phyloP scores from a whole-genome alignment of 768 basidiomycete genomes.

The Pleurotus djamor region DNA sequence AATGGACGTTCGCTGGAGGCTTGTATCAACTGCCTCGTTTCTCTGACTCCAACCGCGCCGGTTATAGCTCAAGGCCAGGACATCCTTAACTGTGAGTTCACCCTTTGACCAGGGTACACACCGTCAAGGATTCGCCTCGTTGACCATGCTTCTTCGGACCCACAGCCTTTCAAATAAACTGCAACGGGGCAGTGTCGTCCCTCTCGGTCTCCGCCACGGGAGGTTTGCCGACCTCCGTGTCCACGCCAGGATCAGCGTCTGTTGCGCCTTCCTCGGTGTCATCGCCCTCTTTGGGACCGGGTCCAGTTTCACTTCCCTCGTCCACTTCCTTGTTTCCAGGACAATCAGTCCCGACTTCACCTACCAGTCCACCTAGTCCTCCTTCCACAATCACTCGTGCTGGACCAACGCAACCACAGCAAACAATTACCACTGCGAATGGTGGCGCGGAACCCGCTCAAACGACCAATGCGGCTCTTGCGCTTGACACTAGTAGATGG shows the following conservation, averaged over 20 bases:
- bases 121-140: neutral
- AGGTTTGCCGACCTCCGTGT: neutral
- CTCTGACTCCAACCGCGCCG: conserved; percentile 9
- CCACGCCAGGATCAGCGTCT: neutral
- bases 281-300: neutral
- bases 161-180: neutral
- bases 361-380: neutral
- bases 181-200: neutral
- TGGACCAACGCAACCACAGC: neutral
- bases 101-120: neutral
- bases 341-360: neutral
- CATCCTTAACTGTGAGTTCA: neutral
- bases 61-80: conserved; percentile 15
- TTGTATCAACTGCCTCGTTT: conserved; percentile 28
- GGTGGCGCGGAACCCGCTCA: too few relatives aligned
- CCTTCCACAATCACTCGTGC: neutral
- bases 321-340: neutral
- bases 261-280: neutral
- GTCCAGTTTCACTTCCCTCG: neutral
- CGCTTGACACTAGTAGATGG: too few relatives aligned
- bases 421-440: neutral
- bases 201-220: neutral
- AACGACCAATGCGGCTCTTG: too few relatives aligned
- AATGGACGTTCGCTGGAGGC: conserved; percentile 19
- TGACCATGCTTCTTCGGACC: neutral